These are phyloP conservation scores for Barnettozyma sucrosica DNA, from an alignment of 805 yeast species.

Conservation along the genomic window DNA sequence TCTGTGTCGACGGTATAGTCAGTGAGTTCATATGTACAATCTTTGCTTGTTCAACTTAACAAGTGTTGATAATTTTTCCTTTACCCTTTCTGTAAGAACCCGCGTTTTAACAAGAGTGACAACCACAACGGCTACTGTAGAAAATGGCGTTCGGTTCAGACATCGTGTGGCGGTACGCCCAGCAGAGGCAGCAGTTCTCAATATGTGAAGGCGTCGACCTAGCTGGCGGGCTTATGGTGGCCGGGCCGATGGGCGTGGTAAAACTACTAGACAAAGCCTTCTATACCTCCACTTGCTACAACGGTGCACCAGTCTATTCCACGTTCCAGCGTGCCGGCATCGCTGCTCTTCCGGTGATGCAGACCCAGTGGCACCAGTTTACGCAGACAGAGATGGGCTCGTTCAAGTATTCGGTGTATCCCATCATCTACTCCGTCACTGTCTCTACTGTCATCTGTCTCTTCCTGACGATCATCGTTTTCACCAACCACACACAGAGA, in stretches of 20 bases:
- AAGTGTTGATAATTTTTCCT: not conserved
- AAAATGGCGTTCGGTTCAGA: conserved; percentile 23
- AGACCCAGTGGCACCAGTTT: conserved; percentile 44
- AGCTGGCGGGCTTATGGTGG: conserved; percentile 30
- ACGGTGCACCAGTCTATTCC: conserved; percentile 30
- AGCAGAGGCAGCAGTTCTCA: conserved; percentile 18
- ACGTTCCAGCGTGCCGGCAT: conserved; percentile 27
- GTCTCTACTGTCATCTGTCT: conserved; percentile 61
- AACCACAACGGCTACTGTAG: not conserved
- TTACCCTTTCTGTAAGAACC: too few relatives aligned
- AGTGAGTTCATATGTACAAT: not conserved
- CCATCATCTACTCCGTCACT: conserved; percentile 56
- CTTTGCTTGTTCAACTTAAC: not conserved
- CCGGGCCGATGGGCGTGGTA: conserved; percentile 13
- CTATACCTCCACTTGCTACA: conserved; percentile 31
- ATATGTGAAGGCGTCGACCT: conserved; percentile 29
- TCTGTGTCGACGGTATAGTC: not conserved
- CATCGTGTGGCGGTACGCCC: conserved; percentile 32
- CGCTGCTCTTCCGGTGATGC: conserved; percentile 37
- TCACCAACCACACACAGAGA: conserved; percentile 58
- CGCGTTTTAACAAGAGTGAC: not conserved
- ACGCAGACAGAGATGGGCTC: conserved; percentile 35
- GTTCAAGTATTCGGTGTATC: conserved; percentile 52
- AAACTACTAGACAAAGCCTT: conserved; percentile 15
- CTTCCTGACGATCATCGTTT: conserved; percentile 55